These are phyloP conservation scores for Taiozyma sp. DNA, from an alignment of 1,139 yeast genomes.

Conservation along the genomic window DNA sequence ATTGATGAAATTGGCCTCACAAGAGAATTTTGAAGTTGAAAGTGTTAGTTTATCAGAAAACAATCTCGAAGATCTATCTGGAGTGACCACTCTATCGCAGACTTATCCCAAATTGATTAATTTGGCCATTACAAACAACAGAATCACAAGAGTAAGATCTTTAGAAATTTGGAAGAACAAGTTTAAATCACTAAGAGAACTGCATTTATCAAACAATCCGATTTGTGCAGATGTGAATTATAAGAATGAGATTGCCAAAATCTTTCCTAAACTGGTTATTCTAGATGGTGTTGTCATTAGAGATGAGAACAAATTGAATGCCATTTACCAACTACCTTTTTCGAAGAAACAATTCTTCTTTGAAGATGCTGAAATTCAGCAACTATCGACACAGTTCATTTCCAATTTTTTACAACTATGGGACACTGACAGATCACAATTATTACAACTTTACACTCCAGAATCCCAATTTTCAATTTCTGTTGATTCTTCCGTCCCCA, in stretches of 20 bases:
- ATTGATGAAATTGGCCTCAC: slow-evolving; percentile 72
- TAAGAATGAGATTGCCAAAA: slow-evolving; percentile 56
- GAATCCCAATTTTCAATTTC: slow-evolving; percentile 81
- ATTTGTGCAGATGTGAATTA: slow-evolving; percentile 45
- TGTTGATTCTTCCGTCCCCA: slow-evolving; percentile 41
- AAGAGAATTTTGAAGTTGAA: slow-evolving; percentile 44
- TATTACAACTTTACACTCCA: slow-evolving; percentile 68
- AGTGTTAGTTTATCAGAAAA: slow-evolving; percentile 76
- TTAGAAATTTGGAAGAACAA: slow-evolving; percentile 79
- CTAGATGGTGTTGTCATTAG: slow-evolving; percentile 76
- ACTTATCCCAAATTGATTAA: slow-evolving; percentile 74
- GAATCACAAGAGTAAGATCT: slow-evolving; percentile 48
- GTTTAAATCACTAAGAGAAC: slow-evolving; percentile 65
- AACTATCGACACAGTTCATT: slow-evolving; percentile 68
- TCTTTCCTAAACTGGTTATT: slow-evolving; percentile 74
- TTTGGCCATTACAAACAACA: slow-evolving; percentile 74
- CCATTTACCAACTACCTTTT: slow-evolving; percentile 49
- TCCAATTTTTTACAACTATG: slow-evolving; percentile 70
- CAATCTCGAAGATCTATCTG: slow-evolving; percentile 53
- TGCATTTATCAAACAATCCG: slow-evolving; percentile 78
- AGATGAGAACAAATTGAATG: slow-evolving; percentile 56
- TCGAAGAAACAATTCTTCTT: slow-evolving; percentile 58
- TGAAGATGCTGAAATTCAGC: slow-evolving; percentile 70
- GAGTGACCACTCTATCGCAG: slow-evolving; percentile 62
- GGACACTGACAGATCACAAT: slow-evolving; percentile 72